Percentiles rank a stretch among this genome's conserved stretches.
phyloP scores from a whole-genome alignment of 352 stramenopile genomes.

The Aphanomyces cochlioides region DNA sequence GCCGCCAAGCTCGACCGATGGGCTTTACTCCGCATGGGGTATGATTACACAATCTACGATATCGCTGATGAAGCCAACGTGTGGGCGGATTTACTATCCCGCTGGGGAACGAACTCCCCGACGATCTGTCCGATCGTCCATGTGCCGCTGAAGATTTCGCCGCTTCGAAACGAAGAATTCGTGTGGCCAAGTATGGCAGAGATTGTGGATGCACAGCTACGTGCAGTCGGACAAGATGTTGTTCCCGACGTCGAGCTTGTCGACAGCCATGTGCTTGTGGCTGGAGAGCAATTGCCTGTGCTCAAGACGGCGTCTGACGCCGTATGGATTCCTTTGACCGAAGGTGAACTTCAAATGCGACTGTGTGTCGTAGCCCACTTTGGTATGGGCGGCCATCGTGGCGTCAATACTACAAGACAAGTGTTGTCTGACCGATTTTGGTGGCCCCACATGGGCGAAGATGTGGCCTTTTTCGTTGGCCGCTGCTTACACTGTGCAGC shows the following conservation, averaged over 20 bases:
- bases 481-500: no score
- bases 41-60: slow-evolving; percentile 33
- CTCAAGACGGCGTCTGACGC: neutral
- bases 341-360: slow-evolving; percentile 10
- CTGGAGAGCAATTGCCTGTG: neutral
- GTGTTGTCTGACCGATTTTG: neutral
- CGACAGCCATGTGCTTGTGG: no score
- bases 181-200: neutral
- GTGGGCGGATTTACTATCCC: neutral
- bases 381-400: neutral
- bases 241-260: no score
- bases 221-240: no score
- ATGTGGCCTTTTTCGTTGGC: no score
- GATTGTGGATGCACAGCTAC: neutral
- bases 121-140: no score
- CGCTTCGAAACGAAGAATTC: neutral
- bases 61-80: slow-evolving; percentile 15
- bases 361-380: neutral
- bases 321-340: neutral
- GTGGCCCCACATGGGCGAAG: no score
- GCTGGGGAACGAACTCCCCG: neutral
- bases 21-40: slow-evolving; percentile 4
- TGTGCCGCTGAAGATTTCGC: neutral
- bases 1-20: slow-evolving; percentile 31
- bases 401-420: neutral